phyloP scores from a whole-genome alignment of 129 eudicot genomes.

The Gnaphalium uliginosum region DNA sequence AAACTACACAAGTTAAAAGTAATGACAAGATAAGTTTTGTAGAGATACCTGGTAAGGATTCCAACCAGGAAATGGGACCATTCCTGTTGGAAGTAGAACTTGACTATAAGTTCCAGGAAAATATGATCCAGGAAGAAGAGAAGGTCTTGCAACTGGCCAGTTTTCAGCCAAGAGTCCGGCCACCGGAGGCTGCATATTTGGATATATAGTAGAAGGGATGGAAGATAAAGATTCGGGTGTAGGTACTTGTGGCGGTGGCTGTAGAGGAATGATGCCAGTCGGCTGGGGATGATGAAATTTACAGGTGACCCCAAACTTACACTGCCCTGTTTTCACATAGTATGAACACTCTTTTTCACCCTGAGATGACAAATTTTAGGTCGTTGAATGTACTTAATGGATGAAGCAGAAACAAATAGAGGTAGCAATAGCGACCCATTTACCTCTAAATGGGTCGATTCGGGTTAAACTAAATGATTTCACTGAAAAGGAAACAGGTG shows the following conservation, averaged over 20 bases:
- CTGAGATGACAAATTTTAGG: slow-evolving; percentile 40
- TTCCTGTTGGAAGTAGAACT: slow-evolving; percentile 69
- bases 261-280: slow-evolving; percentile 39
- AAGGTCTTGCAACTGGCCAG: slow-evolving; percentile 74
- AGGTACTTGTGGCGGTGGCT: slow-evolving; percentile 40
- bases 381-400: not conserved
- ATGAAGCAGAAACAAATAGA: not conserved
- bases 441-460: not conserved
- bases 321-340: slow-evolving; percentile 82
- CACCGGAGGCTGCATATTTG: slow-evolving; percentile 48
- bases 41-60: slow-evolving; percentile 70
- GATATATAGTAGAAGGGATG: slow-evolving; percentile 46
- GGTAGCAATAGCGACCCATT: not conserved
- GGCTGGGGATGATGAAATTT: slow-evolving; percentile 97
- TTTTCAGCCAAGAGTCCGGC: slow-evolving; percentile 58
- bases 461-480: not conserved
- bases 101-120: slow-evolving; percentile 73
- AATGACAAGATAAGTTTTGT: not conserved
- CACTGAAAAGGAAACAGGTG: not conserved
- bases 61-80: slow-evolving; percentile 82
- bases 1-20: not conserved
- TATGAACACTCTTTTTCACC: slow-evolving; percentile 96
- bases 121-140: slow-evolving; percentile 82
- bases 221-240: slow-evolving; percentile 31
- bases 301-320: slow-evolving; percentile 92